Percentiles rank a stretch among this genome's conserved stretches.
Evolutionary conservation across 192 early-diverging fungal genomes (phyloP).

Genomic region (Mycoemilia scoparia): DNA sequence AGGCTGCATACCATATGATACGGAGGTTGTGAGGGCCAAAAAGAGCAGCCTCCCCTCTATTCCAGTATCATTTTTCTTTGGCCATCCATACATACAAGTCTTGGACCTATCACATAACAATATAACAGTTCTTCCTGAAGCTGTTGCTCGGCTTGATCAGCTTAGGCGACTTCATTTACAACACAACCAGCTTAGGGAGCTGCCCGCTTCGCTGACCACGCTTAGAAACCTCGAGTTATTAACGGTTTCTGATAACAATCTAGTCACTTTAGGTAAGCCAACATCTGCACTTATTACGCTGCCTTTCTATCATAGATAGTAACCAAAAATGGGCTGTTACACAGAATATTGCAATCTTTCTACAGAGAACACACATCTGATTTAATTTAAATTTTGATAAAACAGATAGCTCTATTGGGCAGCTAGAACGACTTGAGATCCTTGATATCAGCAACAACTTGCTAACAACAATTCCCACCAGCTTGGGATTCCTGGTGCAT

Average conservation of each 20-base stretch:
- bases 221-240: conserved; percentile 22
- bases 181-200: conserved; percentile 12
- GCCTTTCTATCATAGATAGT: no score
- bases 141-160: conserved; percentile 12
- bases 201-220: conserved; percentile 16
- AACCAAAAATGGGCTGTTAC: no score
- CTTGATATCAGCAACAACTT: conserved; percentile 27
- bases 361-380: no score
- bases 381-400: no score
- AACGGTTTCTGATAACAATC: conserved; percentile 19
- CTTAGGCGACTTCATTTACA: conserved; percentile 21
- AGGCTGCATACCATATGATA: no score
- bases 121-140: conserved; percentile 15
- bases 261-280: conserved; percentile 8
- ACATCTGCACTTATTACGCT: no score
- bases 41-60: no score
- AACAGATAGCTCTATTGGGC: conserved; percentile 11
- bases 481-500: conserved; percentile 18
- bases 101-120: conserved; percentile 25
- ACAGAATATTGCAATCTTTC: no score
- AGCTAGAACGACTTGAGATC: conserved; percentile 16
- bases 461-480: conserved; percentile 11
- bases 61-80: no score
- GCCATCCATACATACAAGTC: no score
- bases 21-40: no score